Percentiles rank a stretch among this genome's conserved stretches.
Conservation (phyloP, 441 rosid species). For the Kokia cookei region DNA sequence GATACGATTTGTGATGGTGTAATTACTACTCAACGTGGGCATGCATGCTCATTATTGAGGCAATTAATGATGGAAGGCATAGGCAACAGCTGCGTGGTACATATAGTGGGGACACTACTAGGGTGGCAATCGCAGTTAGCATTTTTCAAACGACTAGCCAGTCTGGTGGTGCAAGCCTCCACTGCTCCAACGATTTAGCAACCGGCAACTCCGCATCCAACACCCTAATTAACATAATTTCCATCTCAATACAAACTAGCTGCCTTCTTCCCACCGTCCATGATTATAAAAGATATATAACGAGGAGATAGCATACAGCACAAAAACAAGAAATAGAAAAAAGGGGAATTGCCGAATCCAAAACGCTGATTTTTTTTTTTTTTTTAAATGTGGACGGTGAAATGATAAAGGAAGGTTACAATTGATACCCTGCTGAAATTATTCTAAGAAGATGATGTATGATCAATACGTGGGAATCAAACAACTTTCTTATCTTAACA, state of each 20-base stretch:
- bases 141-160: neutral
- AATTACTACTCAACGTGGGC: neutral
- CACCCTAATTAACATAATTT: neutral
- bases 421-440: neutral
- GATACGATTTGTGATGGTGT: neutral
- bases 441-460: neutral
- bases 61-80: neutral
- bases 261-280: neutral
- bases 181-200: neutral
- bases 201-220: neutral
- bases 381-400: neutral
- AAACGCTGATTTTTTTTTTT: neutral
- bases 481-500: neutral
- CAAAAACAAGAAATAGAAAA: neutral
- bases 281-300: too few species aligned
- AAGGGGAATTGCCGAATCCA: neutral
- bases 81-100: neutral
- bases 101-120: neutral
- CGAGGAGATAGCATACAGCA: neutral
- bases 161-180: neutral
- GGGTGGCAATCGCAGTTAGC: neutral
- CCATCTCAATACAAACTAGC: conserved; percentile 2
- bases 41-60: neutral
- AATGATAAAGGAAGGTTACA: neutral
- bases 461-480: neutral